Evolutionary conservation across 2,329 filamentous ascomycete species (phyloP), one percentile per base, ranked within the genome.

Genomic region (Tolypocladium paradoxum): DNA sequence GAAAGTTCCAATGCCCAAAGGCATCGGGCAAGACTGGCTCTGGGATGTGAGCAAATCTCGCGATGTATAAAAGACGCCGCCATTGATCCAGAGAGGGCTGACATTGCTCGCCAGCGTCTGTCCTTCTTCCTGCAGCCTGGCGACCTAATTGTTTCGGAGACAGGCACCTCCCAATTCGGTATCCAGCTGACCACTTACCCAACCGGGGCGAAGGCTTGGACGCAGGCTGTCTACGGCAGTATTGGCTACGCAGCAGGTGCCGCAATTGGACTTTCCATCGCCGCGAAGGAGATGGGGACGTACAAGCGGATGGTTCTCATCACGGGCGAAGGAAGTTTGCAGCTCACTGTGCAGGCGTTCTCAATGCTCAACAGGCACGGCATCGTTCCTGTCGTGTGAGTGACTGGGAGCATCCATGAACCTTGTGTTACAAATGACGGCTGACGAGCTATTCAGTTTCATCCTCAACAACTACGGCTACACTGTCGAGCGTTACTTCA

Each of bases 401-500:
- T 37, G 14, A 20, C 36, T n/a, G 4, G n/a, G 18, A 20, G 9
- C 8, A n/a, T n/a, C 35, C 18, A 37, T 14, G 35, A 20, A 20
- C 20, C 6, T 37, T 20, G 36, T 37, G 18, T n/a, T n/a, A 11
- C 1, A 11, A 3, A 11, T 11, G 36, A 20, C 18, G 18, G 18
- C 36, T 37, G 8, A 37, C 36, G 36, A 9, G 36, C 18, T 20
- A 20, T 8, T 20, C 8, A 37, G 36, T n/a, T 37, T 37, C 18
- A 61, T 58, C 9, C 55, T 63, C 35, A 62, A 61, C 74, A 90
- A 90, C 64, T 79, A 88, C 36, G 88, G 88, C 8, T 92, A 87
- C 70, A 90, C 87, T 8, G 90, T 91, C 63, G 88, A 92, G 71
- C 81, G 88, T 27, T 84, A 79, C 66, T 90, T 92, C 62, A 87